These are phyloP conservation scores for Noccaea caerulescens DNA, from an alignment of 345 rosid genomes.

Conservation along the genomic window DNA sequence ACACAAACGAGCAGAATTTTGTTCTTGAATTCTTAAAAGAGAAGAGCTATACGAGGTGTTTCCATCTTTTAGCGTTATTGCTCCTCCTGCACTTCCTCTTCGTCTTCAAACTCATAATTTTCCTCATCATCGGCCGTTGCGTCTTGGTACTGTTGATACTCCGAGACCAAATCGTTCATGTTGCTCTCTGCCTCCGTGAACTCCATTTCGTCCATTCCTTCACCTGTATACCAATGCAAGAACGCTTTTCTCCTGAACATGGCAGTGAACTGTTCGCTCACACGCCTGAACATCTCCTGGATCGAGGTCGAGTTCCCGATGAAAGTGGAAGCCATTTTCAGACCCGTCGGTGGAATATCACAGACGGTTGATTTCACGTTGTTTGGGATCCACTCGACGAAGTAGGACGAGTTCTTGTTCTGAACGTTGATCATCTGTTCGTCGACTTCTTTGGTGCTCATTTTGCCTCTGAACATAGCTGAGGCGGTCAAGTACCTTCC, in stretches of 20 bases:
- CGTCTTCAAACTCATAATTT: conserved; percentile 61
- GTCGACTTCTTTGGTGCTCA: conserved; percentile 84
- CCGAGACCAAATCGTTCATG: conserved; percentile 80
- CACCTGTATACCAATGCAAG: conserved; percentile 84
- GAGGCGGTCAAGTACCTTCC: conserved; percentile 78
- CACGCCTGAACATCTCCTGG: conserved; percentile 78
- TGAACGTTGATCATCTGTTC: conserved; percentile 81
- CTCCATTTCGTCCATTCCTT: conserved; percentile 92
- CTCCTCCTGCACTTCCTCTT: conserved; percentile 56
- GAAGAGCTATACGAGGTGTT: conserved; percentile 9
- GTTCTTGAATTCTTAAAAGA: neutral
- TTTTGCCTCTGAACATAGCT: conserved; percentile 81
- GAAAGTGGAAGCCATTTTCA: conserved; percentile 82
- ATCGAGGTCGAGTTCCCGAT: conserved; percentile 81
- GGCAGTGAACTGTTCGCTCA: conserved; percentile 77
- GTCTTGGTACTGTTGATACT: conserved; percentile 79
- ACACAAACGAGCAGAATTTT: conserved; percentile 21
- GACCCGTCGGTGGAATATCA: conserved; percentile 77
- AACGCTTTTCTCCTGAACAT: conserved; percentile 79
- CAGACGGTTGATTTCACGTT: conserved; percentile 79
- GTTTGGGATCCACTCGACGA: conserved; percentile 83
- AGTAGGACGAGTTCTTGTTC: conserved; percentile 81
- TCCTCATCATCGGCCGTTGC: conserved; percentile 81
- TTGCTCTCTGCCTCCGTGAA: conserved; percentile 82
- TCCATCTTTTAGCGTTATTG: conserved; percentile 38